These are phyloP conservation scores for Anthracocystis setariae DNA, from an alignment of 1,284 basidiomycete species.

Conservation along the genomic window DNA sequence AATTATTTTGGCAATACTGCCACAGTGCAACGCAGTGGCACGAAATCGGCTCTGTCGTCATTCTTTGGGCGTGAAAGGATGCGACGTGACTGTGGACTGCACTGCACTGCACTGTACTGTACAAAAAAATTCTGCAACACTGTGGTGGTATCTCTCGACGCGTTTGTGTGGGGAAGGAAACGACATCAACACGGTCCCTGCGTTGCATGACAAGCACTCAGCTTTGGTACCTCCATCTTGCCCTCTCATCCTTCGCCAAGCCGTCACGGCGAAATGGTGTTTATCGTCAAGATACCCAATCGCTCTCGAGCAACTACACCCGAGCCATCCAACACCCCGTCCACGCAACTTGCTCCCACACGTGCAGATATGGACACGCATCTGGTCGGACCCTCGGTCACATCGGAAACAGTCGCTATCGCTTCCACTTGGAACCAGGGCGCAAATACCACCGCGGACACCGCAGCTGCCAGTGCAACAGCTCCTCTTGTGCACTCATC, in stretches of 20 bases:
- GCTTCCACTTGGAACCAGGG: not conserved
- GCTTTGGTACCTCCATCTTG: not conserved
- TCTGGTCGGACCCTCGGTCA: not conserved
- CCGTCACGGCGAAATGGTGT: constrained; percentile 43
- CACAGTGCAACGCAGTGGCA: not conserved
- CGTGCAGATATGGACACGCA: not conserved
- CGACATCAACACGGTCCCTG: constrained; percentile 9
- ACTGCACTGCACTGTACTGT: not conserved
- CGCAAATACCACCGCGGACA: not conserved
- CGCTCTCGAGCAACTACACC: constrained; percentile 45
- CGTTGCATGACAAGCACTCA: constrained; percentile 3
- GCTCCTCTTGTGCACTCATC: not conserved
- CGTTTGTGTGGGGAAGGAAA: constrained; percentile 1
- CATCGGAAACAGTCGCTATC: not conserved
- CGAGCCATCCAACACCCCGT: constrained; percentile 28
- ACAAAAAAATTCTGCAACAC: too few species aligned
- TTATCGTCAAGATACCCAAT: constrained; percentile 62
- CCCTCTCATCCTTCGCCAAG: not conserved
- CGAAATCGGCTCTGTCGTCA: not conserved
- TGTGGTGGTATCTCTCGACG: not conserved
- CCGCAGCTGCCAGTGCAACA: not conserved
- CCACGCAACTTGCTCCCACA: constrained; percentile 2
- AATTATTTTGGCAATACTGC: too few species aligned
- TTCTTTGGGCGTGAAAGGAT: too few species aligned
- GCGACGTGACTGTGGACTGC: too few species aligned